A percentile compares a stretch with the other conserved stretches of the same genome.
phyloP scores from a whole-genome alignment of 2,329 filamentous ascomycete species.

The Fonsecaea pugnacius region DNA sequence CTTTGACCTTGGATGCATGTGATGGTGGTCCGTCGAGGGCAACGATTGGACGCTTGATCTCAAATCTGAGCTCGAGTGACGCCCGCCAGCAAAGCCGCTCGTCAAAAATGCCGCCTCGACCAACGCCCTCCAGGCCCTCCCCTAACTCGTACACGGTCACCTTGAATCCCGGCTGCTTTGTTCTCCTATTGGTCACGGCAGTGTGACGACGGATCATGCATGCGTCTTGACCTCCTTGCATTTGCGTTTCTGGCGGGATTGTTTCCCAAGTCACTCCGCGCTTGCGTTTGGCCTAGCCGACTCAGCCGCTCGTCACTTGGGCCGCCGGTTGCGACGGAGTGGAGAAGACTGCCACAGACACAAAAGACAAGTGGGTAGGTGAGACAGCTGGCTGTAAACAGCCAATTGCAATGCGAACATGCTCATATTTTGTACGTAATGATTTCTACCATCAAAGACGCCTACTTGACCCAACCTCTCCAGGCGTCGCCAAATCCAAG shows the following conservation, averaged over 20 bases:
- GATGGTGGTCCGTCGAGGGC: conserved; percentile 18
- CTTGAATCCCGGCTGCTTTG: conserved; percentile 8
- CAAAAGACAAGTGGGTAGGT: not conserved
- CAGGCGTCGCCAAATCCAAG: conserved; percentile 28
- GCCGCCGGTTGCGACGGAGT: not conserved
- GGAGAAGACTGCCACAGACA: not conserved
- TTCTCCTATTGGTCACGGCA: conserved; percentile 20
- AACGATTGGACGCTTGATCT: conserved; percentile 17
- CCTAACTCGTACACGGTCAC: conserved; percentile 14
- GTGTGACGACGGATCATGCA: conserved; percentile 20
- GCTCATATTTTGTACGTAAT: not conserved
- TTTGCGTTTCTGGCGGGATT: conserved; percentile 8
- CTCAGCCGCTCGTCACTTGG: conserved; percentile 8
- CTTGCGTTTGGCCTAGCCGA: conserved; percentile 15
- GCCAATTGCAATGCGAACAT: not conserved
- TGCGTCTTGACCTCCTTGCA: conserved; percentile 23
- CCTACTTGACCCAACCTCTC: conserved; percentile 22
- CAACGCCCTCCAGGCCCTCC: no score
- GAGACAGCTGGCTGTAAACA: not conserved
- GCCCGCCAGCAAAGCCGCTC: conserved; percentile 16
- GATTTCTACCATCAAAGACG: not conserved
- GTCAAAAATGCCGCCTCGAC: conserved; percentile 21
- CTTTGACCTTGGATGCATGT: conserved; percentile 14
- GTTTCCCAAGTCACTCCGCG: conserved; percentile 21
- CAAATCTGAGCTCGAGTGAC: conserved; percentile 17